Conservation (phyloP, 1,284 basidiomycete genomes). For the Fistulinella cinereoalba region DNA sequence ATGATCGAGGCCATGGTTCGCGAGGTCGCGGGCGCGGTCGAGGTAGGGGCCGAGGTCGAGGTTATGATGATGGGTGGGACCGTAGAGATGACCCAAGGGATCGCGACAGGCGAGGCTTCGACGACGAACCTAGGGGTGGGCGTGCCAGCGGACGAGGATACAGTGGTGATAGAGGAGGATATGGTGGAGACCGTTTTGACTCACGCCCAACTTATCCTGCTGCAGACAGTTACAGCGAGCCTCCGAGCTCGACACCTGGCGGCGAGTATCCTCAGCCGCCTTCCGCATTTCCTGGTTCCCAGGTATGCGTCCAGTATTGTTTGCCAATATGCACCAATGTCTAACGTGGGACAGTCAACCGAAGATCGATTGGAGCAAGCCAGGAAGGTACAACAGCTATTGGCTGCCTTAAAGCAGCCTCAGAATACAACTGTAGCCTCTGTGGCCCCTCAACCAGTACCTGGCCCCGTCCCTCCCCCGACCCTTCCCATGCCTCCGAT, state of each 20-base stretch:
- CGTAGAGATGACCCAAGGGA: conserved; percentile 46
- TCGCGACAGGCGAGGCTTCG: conserved; percentile 46
- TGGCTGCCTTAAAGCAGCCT: conserved; percentile 76
- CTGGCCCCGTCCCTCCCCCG: conserved; percentile 34
- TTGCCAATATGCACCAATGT: not conserved
- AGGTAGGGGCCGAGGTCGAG: conserved; percentile 38
- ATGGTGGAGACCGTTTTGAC: conserved; percentile 38
- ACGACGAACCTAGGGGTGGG: conserved; percentile 43
- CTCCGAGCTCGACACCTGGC: conserved; percentile 24
- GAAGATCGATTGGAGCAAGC: conserved; percentile 81
- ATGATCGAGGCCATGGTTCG: conserved; percentile 41
- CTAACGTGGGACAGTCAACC: conserved; percentile 24
- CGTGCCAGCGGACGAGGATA: conserved; percentile 39
- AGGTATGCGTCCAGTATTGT: conserved; percentile 21
- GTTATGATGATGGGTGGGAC: conserved; percentile 42
- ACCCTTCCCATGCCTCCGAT: conserved; percentile 35
- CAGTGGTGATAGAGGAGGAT: conserved; percentile 33
- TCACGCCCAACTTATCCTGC: conserved; percentile 29
- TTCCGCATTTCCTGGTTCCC: conserved; percentile 9
- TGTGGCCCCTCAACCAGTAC: conserved; percentile 33
- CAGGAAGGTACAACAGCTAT: conserved; percentile 74
- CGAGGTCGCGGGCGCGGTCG: conserved; percentile 43
- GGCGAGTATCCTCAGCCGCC: conserved; percentile 24
- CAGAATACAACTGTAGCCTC: conserved; percentile 36
- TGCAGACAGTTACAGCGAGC: conserved; percentile 32